Conservation (phyloP, 78 protist genomes). For the Dictyostelium capitatum region DNA sequence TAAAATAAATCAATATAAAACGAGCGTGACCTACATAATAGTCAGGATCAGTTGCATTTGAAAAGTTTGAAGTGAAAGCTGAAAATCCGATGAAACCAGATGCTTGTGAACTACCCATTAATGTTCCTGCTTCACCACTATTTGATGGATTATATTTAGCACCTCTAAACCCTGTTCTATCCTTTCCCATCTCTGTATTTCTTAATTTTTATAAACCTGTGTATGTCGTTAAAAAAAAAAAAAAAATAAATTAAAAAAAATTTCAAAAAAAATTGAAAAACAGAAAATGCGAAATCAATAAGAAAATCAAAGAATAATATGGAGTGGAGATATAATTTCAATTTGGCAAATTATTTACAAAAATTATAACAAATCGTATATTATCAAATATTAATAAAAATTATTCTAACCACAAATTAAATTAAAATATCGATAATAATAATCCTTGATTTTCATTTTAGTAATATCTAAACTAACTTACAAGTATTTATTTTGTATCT, state of each 20-base stretch:
- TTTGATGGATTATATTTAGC: conserved; percentile 37
- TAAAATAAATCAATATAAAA: neutral
- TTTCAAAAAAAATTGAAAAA: neutral
- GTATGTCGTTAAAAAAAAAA: neutral
- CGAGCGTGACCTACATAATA: conserved; percentile 23
- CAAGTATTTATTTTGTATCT: no score
- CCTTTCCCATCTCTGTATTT: conserved; percentile 8
- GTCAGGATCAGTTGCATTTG: conserved; percentile 72
- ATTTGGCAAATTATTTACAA: no score
- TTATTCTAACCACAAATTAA: no score
- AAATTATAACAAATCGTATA: no score
- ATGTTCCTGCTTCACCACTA: conserved; percentile 29
- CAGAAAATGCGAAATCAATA: neutral
- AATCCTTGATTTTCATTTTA: no score
- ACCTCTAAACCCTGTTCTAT: conserved; percentile 30
- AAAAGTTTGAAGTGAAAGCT: conserved; percentile 42
- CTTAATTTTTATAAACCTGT: no score
- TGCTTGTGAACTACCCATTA: conserved; percentile 12
- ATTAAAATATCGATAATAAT: no score
- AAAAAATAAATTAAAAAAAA: neutral
- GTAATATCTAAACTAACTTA: no score
- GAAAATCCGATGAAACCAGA: conserved; percentile 62
- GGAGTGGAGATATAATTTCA: no score
- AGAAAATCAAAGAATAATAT: no score
- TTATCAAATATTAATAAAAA: no score